These are phyloP conservation scores for Fraxinus dipetala DNA, from an alignment of 305 asterid species.

Conservation along the genomic window DNA sequence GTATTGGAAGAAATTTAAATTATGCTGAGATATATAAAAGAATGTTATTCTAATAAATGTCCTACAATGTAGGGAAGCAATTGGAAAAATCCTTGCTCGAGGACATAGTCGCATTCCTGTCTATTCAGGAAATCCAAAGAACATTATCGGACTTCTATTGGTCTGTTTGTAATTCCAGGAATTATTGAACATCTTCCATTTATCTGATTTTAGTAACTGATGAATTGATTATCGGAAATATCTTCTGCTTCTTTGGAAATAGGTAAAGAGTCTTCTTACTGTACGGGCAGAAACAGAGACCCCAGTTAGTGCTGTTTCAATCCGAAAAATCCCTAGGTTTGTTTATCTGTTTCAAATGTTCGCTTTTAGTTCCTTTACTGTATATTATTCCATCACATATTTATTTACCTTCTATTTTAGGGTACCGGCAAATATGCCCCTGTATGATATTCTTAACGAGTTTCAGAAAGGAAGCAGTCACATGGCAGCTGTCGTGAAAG, in stretches of 20 bases:
- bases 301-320: slow-evolving; percentile 89
- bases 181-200: slow-evolving; percentile 8
- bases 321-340: slow-evolving; percentile 92
- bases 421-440: slow-evolving; percentile 92
- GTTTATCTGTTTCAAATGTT: slow-evolving; percentile 15
- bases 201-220: slow-evolving; percentile 3
- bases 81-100: slow-evolving; percentile 87
- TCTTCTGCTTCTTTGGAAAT: slow-evolving; percentile 19
- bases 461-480: slow-evolving; percentile 98
- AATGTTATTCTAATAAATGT: slow-evolving; percentile 1
- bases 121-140: slow-evolving; percentile 72
- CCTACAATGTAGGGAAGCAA: slow-evolving; percentile 73
- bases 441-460: slow-evolving; percentile 94
- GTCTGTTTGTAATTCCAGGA: slow-evolving; percentile 39
- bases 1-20: neutral
- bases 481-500: slow-evolving; percentile 98
- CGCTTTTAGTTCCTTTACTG: neutral
- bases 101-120: slow-evolving; percentile 99
- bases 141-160: slow-evolving; percentile 93
- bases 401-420: slow-evolving; percentile 36
- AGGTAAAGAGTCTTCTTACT: slow-evolving; percentile 94
- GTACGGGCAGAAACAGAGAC: slow-evolving; percentile 93
- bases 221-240: slow-evolving; percentile 11
- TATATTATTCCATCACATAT: slow-evolving; percentile 8
- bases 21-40: neutral